Evolutionary conservation across 345 rosid species (phyloP).

Genomic region (Acer negundo): DNA sequence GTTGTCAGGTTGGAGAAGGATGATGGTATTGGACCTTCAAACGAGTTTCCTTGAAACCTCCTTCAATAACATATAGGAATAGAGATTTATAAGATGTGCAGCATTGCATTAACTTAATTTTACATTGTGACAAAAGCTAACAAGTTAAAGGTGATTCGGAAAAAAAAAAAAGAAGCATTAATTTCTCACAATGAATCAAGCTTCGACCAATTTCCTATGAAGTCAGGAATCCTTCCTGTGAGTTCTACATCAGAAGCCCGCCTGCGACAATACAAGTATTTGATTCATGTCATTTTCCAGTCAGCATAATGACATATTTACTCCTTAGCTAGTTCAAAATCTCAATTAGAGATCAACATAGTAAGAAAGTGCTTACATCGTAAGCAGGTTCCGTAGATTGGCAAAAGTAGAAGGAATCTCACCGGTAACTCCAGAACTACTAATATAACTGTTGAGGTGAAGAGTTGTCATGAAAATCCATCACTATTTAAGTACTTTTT

Average conservation of each 20-base stretch:
- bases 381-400: constrained; percentile 29
- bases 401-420: constrained; percentile 55
- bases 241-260: constrained; percentile 59
- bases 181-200: constrained; percentile 48
- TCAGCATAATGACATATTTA: too few relatives aligned
- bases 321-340: not conserved
- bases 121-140: not conserved
- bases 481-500: not conserved
- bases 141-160: not conserved
- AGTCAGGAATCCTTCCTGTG: constrained; percentile 67
- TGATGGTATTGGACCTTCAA: constrained; percentile 49
- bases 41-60: constrained; percentile 30
- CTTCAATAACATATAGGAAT: constrained; percentile 36
- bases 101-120: not conserved
- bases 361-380: constrained; percentile 33
- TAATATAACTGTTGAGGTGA: constrained; percentile 42
- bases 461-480: not conserved
- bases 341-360: not conserved
- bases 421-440: constrained; percentile 61
- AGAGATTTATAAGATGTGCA: not conserved
- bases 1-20: constrained; percentile 33
- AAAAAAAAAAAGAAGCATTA: too few relatives aligned
- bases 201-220: constrained; percentile 66
- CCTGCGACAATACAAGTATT: constrained; percentile 33
- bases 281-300: too few relatives aligned